phyloP scores from a whole-genome alignment of 2,329 filamentous ascomycete species.

The Colletotrichum sublineola region DNA sequence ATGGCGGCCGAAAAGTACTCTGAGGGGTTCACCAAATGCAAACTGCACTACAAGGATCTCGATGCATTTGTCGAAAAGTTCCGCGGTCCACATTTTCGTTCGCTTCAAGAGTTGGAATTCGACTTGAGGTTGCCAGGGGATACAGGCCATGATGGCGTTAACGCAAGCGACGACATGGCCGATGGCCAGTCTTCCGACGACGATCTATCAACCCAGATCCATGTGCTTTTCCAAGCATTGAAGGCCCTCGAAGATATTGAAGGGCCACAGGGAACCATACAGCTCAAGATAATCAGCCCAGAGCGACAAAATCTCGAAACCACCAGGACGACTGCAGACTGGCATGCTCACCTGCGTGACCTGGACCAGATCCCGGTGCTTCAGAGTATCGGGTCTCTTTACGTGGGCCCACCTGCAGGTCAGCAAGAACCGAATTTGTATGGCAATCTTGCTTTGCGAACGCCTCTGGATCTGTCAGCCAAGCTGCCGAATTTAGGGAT shows the following conservation, averaged over 20 bases:
- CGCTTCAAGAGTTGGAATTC: slow-evolving; percentile 5
- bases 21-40: slow-evolving; percentile 1
- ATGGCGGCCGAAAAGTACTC: slow-evolving; percentile 15
- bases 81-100: slow-evolving; percentile 7
- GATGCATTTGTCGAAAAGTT: background rate
- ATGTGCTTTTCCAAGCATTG: slow-evolving; percentile 2
- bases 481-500: slow-evolving; percentile 11
- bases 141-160: background rate
- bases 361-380: background rate
- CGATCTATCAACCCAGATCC: background rate
- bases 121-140: background rate
- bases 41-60: background rate
- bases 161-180: background rate
- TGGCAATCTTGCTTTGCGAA: background rate
- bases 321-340: background rate
- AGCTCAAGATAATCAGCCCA: background rate
- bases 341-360: background rate
- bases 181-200: background rate
- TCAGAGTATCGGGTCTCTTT: background rate
- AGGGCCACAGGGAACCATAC: slow-evolving; percentile 1
- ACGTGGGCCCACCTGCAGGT: background rate
- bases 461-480: background rate
- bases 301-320: background rate
- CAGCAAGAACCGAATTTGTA: background rate
- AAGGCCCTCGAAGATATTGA: background rate